A percentile compares a stretch with the other conserved stretches of the same genome.
Evolutionary conservation across 1,139 yeast species (phyloP).

Genomic region (Yamadazyma mexicana): DNA sequence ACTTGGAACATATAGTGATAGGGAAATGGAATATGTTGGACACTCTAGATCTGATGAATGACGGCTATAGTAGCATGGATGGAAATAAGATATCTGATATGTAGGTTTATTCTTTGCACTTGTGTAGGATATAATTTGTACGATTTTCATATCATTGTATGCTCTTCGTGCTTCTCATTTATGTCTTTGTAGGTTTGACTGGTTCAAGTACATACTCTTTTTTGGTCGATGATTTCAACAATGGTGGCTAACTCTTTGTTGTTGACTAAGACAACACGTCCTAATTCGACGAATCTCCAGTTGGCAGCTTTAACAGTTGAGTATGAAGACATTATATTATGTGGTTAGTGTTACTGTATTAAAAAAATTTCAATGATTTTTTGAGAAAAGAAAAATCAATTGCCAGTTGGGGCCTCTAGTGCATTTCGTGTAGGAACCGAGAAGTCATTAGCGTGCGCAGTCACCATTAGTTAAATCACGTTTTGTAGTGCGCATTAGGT

Average conservation of each 20-base stretch:
- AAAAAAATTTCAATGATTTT: constrained; percentile 16
- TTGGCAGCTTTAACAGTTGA: constrained; percentile 91
- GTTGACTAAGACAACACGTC: constrained; percentile 95
- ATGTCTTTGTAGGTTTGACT: not conserved
- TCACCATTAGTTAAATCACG: not conserved
- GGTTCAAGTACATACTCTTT: constrained; percentile 71
- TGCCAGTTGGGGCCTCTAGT: no score
- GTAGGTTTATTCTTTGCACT: no score
- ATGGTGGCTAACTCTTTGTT: constrained; percentile 85
- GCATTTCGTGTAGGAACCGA: constrained; percentile 1
- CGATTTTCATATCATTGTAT: no score
- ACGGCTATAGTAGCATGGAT: no score
- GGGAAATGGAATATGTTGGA: no score
- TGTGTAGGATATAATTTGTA: no score
- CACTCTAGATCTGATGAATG: no score
- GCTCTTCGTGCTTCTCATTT: not conserved
- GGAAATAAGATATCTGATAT: no score
- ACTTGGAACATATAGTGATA: no score
- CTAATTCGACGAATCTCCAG: constrained; percentile 99
- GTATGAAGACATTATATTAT: constrained; percentile 31
- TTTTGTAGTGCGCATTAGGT: no score
- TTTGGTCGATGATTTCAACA: constrained; percentile 98
- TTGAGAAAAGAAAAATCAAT: constrained; percentile 6
- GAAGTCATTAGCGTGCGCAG: constrained; percentile 5
- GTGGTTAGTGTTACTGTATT: constrained; percentile 10